Conservation (phyloP, 106 monocot genomes). For the Dioscorea alata region DNA sequence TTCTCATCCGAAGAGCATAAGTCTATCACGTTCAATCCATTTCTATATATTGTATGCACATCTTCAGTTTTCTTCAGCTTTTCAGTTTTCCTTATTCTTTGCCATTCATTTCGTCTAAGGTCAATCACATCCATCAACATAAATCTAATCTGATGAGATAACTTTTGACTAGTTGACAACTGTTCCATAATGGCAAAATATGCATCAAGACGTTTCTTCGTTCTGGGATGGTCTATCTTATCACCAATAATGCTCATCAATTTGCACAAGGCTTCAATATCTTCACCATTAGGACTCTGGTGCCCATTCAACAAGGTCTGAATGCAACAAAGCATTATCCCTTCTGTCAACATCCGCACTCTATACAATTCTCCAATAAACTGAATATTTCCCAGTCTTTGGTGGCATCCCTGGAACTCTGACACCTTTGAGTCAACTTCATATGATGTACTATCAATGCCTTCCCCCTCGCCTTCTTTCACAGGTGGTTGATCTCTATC, state of each 20-base stretch:
- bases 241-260: constrained; percentile 90
- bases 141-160: constrained; percentile 16
- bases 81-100: constrained; percentile 83
- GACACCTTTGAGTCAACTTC: constrained; percentile 54
- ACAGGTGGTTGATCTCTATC: constrained; percentile 40
- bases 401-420: constrained; percentile 44
- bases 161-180: constrained; percentile 19
- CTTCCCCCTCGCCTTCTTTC: constrained; percentile 52
- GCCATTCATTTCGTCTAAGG: constrained; percentile 84
- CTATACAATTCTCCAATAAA: constrained; percentile 92
- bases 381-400: constrained; percentile 89
- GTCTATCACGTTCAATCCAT: background rate
- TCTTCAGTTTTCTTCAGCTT: constrained; percentile 98
- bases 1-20: background rate
- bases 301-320: constrained; percentile 51
- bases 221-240: constrained; percentile 69
- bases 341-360: constrained; percentile 76
- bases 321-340: constrained; percentile 95
- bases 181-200: constrained; percentile 64
- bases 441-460: constrained; percentile 47
- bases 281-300: constrained; percentile 79
- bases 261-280: constrained; percentile 86
- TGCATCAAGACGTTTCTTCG: constrained; percentile 72
- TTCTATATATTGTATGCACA: constrained; percentile 46
- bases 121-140: constrained; percentile 90